Evolutionary conservation across 345 rosid species (phyloP).

Genomic region (Garcia nutans): DNA sequence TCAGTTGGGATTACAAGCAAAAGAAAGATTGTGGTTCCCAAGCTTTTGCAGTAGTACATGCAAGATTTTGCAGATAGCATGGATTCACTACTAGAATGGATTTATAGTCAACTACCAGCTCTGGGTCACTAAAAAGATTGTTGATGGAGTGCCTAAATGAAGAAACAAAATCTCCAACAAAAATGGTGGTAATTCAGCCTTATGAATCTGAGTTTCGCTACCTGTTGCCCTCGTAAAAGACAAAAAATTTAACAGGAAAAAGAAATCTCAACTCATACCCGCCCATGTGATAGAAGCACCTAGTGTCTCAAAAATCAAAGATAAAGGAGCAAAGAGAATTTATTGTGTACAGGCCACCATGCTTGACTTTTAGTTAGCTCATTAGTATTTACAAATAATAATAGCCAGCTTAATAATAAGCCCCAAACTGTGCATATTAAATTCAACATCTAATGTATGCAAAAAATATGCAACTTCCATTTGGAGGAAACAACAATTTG

Average conservation of each 20-base stretch:
- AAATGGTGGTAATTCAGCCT: conserved; percentile 67
- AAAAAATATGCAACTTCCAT: not conserved
- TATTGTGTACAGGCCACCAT: not conserved
- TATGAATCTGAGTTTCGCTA: conserved; percentile 78
- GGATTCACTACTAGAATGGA: conserved; percentile 83
- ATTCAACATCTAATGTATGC: not conserved
- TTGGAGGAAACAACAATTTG: not conserved
- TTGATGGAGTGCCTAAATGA: conserved; percentile 69
- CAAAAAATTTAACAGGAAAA: not conserved
- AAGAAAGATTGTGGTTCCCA: conserved; percentile 75
- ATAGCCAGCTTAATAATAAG: not conserved
- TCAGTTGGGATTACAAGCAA: conserved; percentile 74
- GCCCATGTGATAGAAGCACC: not conserved
- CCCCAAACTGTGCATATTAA: not conserved
- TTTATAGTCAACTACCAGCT: conserved; percentile 77
- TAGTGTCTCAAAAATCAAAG: not conserved
- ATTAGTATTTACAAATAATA: not conserved
- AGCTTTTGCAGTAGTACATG: conserved; percentile 89
- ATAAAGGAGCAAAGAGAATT: not conserved
- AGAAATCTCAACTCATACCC: not conserved
- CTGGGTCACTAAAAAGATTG: conserved; percentile 56
- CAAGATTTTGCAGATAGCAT: conserved; percentile 79
- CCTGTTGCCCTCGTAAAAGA: conserved; percentile 46
- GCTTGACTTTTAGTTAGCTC: conserved; percentile 1
- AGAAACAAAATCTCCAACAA: conserved; percentile 48